Percentiles rank a stretch among this genome's conserved stretches.
Conservation (phyloP, 2,329 filamentous ascomycete genomes). For the Tolypocladium amazonense region DNA sequence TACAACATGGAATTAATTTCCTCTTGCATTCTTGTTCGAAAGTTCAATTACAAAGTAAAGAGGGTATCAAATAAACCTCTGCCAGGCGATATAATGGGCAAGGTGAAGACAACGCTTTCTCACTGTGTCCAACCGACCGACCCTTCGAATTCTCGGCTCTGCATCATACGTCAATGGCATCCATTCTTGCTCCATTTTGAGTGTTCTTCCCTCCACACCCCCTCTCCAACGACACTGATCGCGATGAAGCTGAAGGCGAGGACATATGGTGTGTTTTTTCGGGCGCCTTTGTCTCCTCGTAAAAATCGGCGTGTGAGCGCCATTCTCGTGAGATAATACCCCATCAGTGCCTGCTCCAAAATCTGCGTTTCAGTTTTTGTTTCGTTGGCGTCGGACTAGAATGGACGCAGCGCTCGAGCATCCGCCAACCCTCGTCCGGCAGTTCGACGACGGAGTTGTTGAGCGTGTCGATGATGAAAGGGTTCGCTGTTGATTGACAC, state of each 20-base stretch:
- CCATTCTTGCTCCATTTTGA: not conserved
- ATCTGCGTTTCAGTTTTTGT: constrained; percentile 14
- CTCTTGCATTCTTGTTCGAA: not conserved
- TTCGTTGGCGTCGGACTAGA: not conserved
- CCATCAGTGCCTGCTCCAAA: constrained; percentile 10
- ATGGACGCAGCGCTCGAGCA: constrained; percentile 20
- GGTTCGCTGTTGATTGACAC: constrained; percentile 17
- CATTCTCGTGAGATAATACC: too few species aligned
- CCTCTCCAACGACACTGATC: too few species aligned
- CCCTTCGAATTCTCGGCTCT: not conserved
- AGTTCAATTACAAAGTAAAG: not conserved
- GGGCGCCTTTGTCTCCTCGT: not conserved
- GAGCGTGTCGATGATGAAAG: constrained; percentile 29
- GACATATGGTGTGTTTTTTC: too few species aligned
- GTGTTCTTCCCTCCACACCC: too few species aligned
- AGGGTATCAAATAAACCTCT: not conserved
- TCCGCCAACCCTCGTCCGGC: constrained; percentile 23
- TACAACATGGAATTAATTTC: not conserved
- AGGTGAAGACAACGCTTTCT: not conserved
- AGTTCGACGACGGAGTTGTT: constrained; percentile 26
- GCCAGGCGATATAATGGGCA: not conserved
- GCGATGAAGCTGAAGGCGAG: too few species aligned
- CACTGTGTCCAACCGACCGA: not conserved
- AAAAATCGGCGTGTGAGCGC: not conserved
- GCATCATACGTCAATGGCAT: not conserved